Evolutionary conservation across 352 stramenopile species (phyloP), one percentile per base, ranked within the genome.

Genomic region (Blastocystis hominis): DNA sequence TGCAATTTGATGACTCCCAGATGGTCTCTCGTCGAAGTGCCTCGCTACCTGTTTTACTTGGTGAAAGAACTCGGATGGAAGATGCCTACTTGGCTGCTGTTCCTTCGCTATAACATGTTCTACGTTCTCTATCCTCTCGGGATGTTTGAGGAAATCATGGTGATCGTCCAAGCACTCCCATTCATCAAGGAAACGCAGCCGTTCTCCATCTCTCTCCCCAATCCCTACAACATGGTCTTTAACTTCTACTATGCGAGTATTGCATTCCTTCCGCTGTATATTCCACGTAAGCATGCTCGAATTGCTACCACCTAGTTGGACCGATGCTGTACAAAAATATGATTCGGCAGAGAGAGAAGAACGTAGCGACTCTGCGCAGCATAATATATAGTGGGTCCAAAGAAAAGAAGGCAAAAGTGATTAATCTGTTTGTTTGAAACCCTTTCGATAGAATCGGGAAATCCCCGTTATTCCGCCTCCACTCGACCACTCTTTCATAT

Each of bases 21-120:
- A 81, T 96, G 93, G 93, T 91, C 91, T 3, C 90, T 95, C 68
- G 93, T 95, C 13, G 94, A 96, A 86, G 94, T 98, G 44, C 94
- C 94, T 75, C 95, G 96, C 70, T 99, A 99, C 91, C 91, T 96
- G 10, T 99, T 98, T 90, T 98, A 98, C 90, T 91, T 96, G 30
- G 91, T 96, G 75, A 97, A 97, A 88, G 88, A 98, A 69, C 91
- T 97, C 90, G 91, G 95, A 68, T 4, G 40, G 30, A 93, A 91
- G 38, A 94, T 97, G 89, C 96, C 96, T 20, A 95, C 92, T 87
- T 93, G 94, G 81, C 91, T 99, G 50, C 97, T 98, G 90, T 99
- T 95, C 91, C 89, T 98, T 47, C 94, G 95, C 77, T 98, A 99
- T 90, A 96, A 96, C 78, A 91, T 98, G 34, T 99, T 99, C 91